Conservation (phyloP, 371 early-diverging fungal genomes). For the Mucor mucedo region DNA sequence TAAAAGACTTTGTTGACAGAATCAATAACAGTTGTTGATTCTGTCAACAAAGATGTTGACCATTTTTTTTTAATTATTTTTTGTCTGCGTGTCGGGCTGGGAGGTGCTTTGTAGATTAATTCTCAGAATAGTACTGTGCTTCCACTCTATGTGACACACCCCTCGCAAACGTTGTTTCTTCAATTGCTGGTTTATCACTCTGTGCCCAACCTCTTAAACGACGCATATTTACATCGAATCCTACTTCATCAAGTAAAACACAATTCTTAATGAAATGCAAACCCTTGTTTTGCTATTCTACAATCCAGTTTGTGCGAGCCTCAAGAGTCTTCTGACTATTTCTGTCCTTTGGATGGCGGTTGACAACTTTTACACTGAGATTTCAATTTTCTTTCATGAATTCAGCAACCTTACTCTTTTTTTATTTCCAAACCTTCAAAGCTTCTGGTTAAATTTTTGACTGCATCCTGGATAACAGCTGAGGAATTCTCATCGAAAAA, state of each 20-base stretch:
- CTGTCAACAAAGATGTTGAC: no score
- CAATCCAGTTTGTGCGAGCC: conserved; percentile 3
- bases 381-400: conserved; percentile 27
- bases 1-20: no score
- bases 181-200: no score
- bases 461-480: conserved; percentile 15
- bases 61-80: no score
- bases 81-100: no score
- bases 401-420: no score
- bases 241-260: conserved; percentile 20
- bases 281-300: conserved; percentile 6
- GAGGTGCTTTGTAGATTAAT: no score
- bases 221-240: not conserved
- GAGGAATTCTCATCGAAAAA: conserved; percentile 14
- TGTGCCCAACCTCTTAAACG: conserved; percentile 16
- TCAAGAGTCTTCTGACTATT: conserved; percentile 1
- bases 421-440: conserved; percentile 11
- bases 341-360: conserved; percentile 9
- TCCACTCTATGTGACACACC: no score
- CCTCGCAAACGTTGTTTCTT: no score
- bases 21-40: no score
- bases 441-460: conserved; percentile 4
- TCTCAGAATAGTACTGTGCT: no score
- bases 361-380: conserved; percentile 10
- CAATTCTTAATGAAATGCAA: conserved; percentile 15